These are phyloP conservation scores for Penicillium sp. DNA, from an alignment of 2,329 filamentous ascomycete species.

Conservation along the genomic window DNA sequence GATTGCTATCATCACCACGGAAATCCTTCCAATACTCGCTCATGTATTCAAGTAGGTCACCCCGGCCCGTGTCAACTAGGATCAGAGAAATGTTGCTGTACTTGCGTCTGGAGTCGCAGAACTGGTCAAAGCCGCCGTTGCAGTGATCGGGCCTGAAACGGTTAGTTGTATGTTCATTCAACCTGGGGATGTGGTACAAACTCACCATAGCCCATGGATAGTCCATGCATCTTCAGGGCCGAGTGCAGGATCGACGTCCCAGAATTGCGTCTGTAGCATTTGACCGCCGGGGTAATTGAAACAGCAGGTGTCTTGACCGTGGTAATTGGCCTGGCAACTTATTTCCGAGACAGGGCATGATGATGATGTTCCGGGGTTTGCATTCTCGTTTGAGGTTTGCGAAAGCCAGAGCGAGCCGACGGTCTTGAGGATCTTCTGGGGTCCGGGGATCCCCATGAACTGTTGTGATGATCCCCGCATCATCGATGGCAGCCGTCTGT, in stretches of 20 bases:
- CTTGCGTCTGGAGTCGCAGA: constrained; percentile 61
- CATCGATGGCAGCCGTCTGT: background rate
- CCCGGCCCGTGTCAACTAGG: constrained; percentile 55
- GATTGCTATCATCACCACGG: constrained; percentile 60
- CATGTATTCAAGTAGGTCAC: constrained; percentile 65
- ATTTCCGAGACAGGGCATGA: constrained; percentile 44
- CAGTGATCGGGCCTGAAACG: constrained; percentile 61
- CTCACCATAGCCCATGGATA: constrained; percentile 67
- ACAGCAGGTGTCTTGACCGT: constrained; percentile 67
- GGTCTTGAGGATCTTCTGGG: constrained; percentile 38
- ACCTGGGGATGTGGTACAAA: background rate
- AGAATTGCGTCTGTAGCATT: constrained; percentile 73
- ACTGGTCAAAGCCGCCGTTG: constrained; percentile 67
- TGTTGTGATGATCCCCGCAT: constrained; percentile 25
- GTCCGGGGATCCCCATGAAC: constrained; percentile 32
- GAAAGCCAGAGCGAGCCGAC: constrained; percentile 34
- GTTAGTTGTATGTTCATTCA: background rate
- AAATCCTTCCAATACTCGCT: constrained; percentile 70
- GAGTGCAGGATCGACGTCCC: constrained; percentile 65
- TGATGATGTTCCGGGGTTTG: constrained; percentile 11
- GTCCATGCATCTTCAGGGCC: constrained; percentile 72
- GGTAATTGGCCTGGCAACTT: constrained; percentile 65
- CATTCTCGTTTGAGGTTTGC: constrained; percentile 14
- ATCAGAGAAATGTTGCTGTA: constrained; percentile 68
- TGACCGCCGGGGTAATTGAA: constrained; percentile 72